Percentiles rank a stretch among this genome's conserved stretches.
phyloP scores from a whole-genome alignment of 2,329 filamentous ascomycete species.

The Fonsecaea pedrosoi region DNA sequence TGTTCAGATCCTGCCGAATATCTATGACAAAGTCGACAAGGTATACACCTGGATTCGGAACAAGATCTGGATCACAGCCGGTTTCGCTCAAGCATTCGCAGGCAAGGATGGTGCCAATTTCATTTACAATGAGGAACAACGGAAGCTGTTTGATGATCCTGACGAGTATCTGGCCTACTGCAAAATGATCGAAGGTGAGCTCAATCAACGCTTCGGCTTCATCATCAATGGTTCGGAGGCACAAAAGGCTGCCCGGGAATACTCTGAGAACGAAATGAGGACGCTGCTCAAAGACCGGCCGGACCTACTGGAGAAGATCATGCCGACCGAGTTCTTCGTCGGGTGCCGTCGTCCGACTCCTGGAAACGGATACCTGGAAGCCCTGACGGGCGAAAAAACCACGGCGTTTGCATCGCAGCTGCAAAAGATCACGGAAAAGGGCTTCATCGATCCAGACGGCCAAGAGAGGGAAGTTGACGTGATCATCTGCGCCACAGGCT shows the following conservation, averaged over 20 bases:
- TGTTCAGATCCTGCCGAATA: constrained; percentile 46
- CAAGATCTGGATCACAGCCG: constrained; percentile 42
- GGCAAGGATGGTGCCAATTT: constrained; percentile 39
- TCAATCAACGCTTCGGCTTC: constrained; percentile 35
- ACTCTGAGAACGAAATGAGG: constrained; percentile 38
- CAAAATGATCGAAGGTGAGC: constrained; percentile 37
- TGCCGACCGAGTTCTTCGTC: constrained; percentile 39
- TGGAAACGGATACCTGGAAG: constrained; percentile 38
- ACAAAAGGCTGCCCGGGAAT: constrained; percentile 27
- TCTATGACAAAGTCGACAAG: constrained; percentile 47
- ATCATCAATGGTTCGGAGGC: constrained; percentile 28
- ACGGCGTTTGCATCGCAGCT: constrained; percentile 23
- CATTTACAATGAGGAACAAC: constrained; percentile 34
- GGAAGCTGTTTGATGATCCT: constrained; percentile 34
- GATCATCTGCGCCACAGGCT: constrained; percentile 42
- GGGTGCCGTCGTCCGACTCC: constrained; percentile 41
- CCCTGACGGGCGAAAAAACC: constrained; percentile 31
- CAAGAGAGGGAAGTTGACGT: constrained; percentile 41
- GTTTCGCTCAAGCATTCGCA: constrained; percentile 38
- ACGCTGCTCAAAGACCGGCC: constrained; percentile 35
- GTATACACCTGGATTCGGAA: constrained; percentile 44
- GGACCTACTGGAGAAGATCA: constrained; percentile 39
- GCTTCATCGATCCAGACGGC: constrained; percentile 33
- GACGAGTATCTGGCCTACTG: constrained; percentile 33
- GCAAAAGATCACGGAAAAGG: constrained; percentile 31